Conservation (phyloP, 208 protist genomes). For the Wallacemonas sp. region DNA sequence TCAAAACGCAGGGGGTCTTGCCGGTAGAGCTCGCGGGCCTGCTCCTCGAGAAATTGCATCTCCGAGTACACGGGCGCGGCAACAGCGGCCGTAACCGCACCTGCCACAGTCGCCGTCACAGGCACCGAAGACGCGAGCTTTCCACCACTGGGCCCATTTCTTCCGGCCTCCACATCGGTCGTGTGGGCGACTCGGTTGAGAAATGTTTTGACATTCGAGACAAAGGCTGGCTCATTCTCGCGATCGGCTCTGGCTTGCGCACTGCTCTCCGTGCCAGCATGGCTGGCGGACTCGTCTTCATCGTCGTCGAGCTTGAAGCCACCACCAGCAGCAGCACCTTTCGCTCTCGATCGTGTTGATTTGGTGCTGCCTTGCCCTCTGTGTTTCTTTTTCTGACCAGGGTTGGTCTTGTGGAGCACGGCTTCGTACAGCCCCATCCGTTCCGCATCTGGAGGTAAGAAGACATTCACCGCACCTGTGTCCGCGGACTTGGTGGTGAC, state of each 20-base stretch:
- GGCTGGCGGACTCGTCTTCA: background rate
- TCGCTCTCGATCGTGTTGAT: background rate
- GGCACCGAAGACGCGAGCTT: conserved; percentile 20
- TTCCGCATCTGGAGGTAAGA: conserved; percentile 13
- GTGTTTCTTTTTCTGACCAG: background rate
- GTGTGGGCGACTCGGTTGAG: background rate
- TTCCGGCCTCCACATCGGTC: background rate
- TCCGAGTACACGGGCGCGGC: conserved; percentile 33
- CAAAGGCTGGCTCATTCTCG: background rate
- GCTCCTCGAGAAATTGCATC: conserved; percentile 58
- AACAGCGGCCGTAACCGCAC: conserved; percentile 23
- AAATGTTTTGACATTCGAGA: conserved; percentile 10
- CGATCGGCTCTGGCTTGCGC: background rate
- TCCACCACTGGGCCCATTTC: background rate
- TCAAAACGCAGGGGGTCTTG: conserved; percentile 79
- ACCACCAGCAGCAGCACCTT: background rate
- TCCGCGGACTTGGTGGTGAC: conserved; percentile 3
- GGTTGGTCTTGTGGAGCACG: background rate
- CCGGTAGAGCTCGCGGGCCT: conserved; percentile 72
- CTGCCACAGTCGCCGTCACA: conserved; percentile 24
- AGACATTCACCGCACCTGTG: conserved; percentile 9
- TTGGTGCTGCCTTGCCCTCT: background rate
- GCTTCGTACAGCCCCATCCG: conserved; percentile 9
- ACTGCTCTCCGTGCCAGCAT: background rate
- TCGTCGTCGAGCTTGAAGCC: conserved; percentile 1